Conservation (phyloP, 768 basidiomycete species). For the Russula sp. region DNA sequence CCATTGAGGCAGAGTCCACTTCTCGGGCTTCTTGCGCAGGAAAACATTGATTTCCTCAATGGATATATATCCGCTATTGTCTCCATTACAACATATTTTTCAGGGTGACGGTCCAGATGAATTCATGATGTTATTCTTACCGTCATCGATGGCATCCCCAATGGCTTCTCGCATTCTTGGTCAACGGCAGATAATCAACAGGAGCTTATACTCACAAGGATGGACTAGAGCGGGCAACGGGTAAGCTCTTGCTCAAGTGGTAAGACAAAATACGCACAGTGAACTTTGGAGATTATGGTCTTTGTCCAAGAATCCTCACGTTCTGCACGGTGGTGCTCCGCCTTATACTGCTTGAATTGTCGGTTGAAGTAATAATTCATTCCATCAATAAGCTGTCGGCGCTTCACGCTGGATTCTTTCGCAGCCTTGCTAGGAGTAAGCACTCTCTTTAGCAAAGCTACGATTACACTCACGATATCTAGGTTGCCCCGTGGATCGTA, state of each 20-base stretch:
- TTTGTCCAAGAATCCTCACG: conserved; percentile 15
- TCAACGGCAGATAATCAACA: neutral
- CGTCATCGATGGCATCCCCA: conserved; percentile 17
- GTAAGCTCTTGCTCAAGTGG: neutral
- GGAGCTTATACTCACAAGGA: neutral
- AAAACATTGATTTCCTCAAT: conserved; percentile 14
- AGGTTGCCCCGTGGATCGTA: neutral
- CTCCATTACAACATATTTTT: neutral
- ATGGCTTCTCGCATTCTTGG: conserved; percentile 5
- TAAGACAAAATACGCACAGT: neutral
- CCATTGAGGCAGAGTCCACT: conserved; percentile 17
- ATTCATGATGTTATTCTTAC: neutral
- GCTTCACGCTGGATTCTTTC: conserved; percentile 15
- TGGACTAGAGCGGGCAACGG: neutral
- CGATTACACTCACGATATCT: neutral
- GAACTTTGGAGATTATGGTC: conserved; percentile 9
- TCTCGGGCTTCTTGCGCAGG: conserved; percentile 11
- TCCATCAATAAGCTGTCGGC: conserved; percentile 10
- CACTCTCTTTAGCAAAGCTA: neutral
- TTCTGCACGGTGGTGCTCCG: conserved; percentile 10
- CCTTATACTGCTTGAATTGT: conserved; percentile 15
- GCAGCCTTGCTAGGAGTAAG: conserved; percentile 10
- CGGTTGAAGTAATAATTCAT: conserved; percentile 12
- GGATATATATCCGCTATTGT: conserved; percentile 14
- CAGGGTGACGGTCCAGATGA: neutral